phyloP scores from a whole-genome alignment of 495 filamentous ascomycete genomes.

The Collariella sp. region DNA sequence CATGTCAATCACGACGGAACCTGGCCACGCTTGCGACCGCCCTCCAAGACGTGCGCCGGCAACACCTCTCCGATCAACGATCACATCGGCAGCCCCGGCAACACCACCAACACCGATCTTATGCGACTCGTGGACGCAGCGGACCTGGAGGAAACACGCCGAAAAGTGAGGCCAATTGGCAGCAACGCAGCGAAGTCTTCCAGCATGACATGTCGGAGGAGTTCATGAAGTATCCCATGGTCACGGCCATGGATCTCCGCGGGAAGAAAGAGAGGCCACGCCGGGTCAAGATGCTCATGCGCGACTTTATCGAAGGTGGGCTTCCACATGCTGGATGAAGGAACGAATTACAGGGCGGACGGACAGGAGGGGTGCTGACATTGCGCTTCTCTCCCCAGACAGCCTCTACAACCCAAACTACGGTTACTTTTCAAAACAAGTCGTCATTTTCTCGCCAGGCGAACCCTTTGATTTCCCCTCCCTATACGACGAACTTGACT shows the following conservation, averaged over 20 bases:
- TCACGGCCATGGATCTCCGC: constrained; percentile 72
- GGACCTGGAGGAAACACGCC: constrained; percentile 18
- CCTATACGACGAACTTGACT: constrained; percentile 74
- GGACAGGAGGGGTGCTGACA: neutral
- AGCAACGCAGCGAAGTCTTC: constrained; percentile 64
- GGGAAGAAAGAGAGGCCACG: constrained; percentile 64
- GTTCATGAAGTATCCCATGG: constrained; percentile 67
- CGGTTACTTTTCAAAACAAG: constrained; percentile 96
- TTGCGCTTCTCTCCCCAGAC: constrained; percentile 44
- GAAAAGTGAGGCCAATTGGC: constrained; percentile 57
- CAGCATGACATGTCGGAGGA: constrained; percentile 69
- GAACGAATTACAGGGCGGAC: neutral
- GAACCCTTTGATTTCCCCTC: constrained; percentile 85
- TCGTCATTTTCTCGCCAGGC: constrained; percentile 88
- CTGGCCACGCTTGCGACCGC: constrained; percentile 34
- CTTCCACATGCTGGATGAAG: neutral
- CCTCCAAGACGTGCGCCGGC: constrained; percentile 30
- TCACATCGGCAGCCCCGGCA: constrained; percentile 7
- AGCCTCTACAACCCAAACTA: constrained; percentile 95
- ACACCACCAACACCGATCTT: constrained; percentile 19
- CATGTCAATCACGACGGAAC: constrained; percentile 54
- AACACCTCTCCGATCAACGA: constrained; percentile 6
- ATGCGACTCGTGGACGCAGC: constrained; percentile 18
- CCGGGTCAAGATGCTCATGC: constrained; percentile 89
- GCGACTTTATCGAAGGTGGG: constrained; percentile 95